Conservation (phyloP, 1,284 basidiomycete species). For the Gomphus bonarii region DNA sequence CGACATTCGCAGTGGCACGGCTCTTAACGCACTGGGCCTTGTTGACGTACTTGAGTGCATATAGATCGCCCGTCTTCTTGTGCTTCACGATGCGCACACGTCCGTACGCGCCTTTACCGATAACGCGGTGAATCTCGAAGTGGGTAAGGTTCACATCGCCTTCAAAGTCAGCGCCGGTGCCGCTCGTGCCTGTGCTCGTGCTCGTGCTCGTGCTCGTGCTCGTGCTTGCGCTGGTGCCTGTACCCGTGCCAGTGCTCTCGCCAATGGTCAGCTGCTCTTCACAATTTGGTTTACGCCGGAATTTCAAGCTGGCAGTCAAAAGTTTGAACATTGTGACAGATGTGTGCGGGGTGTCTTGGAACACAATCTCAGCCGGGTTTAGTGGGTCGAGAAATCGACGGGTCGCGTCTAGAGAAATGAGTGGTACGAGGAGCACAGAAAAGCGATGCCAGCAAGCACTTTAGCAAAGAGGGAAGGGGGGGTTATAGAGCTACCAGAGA, state of each 20-base stretch:
- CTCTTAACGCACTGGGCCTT: conserved; percentile 87
- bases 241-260: too few relatives aligned
- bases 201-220: too few relatives aligned
- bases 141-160: conserved; percentile 91
- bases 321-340: conserved; percentile 33
- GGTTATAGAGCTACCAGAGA: conserved; percentile 18
- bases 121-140: conserved; percentile 87
- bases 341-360: too few relatives aligned
- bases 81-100: conserved; percentile 97
- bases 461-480: conserved; percentile 13
- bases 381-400: too few relatives aligned
- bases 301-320: conserved; percentile 42
- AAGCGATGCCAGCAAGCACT: conserved; percentile 21
- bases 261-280: too few relatives aligned
- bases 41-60: conserved; percentile 97
- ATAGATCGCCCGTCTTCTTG: conserved; percentile 85
- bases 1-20: conserved; percentile 87
- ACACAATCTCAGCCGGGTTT: too few relatives aligned
- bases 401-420: neutral
- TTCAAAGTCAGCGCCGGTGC: conserved; percentile 67
- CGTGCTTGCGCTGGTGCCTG: too few relatives aligned
- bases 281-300: neutral
- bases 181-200: too few relatives aligned
- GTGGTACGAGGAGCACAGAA: neutral
- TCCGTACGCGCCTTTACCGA: conserved; percentile 96